A percentile compares a stretch with the other conserved stretches of the same genome.
phyloP scores from a whole-genome alignment of 225 moss, liverwort and hornwort species.

The Bryum argenteum region DNA sequence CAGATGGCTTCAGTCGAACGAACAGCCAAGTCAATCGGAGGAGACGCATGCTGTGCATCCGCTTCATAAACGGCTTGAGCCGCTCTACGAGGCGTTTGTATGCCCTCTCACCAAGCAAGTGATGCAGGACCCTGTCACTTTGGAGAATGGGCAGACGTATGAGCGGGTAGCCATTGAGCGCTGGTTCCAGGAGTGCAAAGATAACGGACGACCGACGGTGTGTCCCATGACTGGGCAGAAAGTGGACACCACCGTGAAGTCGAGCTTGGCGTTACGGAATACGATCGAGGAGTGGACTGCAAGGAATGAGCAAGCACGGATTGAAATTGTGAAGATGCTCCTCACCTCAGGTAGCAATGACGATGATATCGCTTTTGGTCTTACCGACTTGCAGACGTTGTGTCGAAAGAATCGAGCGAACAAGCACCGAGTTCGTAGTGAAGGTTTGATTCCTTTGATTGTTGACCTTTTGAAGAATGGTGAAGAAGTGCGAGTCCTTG shows the following conservation, averaged over 20 bases:
- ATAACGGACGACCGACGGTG: slow-evolving; percentile 42
- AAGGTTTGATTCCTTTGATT: slow-evolving; percentile 54
- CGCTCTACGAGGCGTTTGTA: slow-evolving; percentile 62
- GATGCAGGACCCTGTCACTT: slow-evolving; percentile 65
- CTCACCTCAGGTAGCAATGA: slow-evolving; percentile 45
- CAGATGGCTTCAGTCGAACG: slow-evolving; percentile 51
- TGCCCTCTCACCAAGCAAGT: slow-evolving; percentile 71
- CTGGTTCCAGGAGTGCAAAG: slow-evolving; percentile 66
- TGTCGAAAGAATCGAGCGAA: slow-evolving; percentile 55
- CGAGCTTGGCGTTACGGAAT: slow-evolving; percentile 62
- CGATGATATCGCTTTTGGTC: slow-evolving; percentile 50
- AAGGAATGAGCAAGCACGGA: slow-evolving; percentile 60
- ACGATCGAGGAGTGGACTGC: slow-evolving; percentile 73
- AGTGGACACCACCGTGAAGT: slow-evolving; percentile 43
- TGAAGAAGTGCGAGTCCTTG: slow-evolving; percentile 50
- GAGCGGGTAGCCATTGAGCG: slow-evolving; percentile 64
- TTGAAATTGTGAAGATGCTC: slow-evolving; percentile 60
- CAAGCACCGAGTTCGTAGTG: slow-evolving; percentile 53
- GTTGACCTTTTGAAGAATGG: slow-evolving; percentile 61
- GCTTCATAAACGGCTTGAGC: slow-evolving; percentile 54
- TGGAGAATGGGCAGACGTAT: slow-evolving; percentile 67
- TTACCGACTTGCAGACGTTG: slow-evolving; percentile 53
- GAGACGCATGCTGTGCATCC: slow-evolving; percentile 48
- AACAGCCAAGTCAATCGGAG: slow-evolving; percentile 59
- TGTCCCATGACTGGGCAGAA: slow-evolving; percentile 69